phyloP scores from a whole-genome alignment of 1,284 basidiomycete genomes.

The Malassezia caprae region DNA sequence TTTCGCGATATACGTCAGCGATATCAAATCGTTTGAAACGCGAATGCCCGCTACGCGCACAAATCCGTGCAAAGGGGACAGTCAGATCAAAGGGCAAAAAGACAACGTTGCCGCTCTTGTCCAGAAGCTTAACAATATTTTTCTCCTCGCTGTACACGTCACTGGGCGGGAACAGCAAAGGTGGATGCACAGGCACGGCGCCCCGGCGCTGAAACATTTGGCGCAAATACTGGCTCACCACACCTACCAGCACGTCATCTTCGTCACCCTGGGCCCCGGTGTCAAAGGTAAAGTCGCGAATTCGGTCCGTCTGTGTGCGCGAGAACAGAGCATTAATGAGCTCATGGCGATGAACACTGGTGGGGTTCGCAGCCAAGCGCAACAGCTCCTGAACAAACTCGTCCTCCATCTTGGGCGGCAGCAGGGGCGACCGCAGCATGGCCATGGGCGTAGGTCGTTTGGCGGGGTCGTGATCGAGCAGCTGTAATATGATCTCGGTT shows the following conservation, averaged over 20 bases:
- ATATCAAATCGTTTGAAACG: conserved; percentile 86
- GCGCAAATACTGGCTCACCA: conserved; percentile 66
- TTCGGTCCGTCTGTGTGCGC: conserved; percentile 55
- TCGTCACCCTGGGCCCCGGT: conserved; percentile 60
- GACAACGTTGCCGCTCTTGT: conserved; percentile 53
- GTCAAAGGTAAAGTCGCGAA: conserved; percentile 70
- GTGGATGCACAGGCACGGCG: conserved; percentile 73
- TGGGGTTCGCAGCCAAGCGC: conserved; percentile 60
- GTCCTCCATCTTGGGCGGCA: conserved; percentile 67
- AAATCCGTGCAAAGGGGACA: conserved; percentile 72
- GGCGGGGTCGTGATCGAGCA: conserved; percentile 75
- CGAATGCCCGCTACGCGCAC: conserved; percentile 62
- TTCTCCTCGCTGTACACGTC: conserved; percentile 66
- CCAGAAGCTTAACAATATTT: conserved; percentile 70
- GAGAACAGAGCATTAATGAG: conserved; percentile 29
- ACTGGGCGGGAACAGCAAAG: conserved; percentile 64
- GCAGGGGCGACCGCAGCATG: conserved; percentile 65
- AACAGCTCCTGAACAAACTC: conserved; percentile 73
- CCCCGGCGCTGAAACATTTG: conserved; percentile 77
- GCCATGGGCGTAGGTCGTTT: conserved; percentile 73
- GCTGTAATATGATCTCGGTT: conserved; percentile 62
- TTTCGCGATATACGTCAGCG: conserved; percentile 45
- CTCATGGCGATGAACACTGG: conserved; percentile 32
- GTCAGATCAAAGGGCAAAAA: conserved; percentile 50
- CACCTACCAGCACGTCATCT: conserved; percentile 63